phyloP scores from a whole-genome alignment of 768 basidiomycete species.

The Mycena crocata region DNA sequence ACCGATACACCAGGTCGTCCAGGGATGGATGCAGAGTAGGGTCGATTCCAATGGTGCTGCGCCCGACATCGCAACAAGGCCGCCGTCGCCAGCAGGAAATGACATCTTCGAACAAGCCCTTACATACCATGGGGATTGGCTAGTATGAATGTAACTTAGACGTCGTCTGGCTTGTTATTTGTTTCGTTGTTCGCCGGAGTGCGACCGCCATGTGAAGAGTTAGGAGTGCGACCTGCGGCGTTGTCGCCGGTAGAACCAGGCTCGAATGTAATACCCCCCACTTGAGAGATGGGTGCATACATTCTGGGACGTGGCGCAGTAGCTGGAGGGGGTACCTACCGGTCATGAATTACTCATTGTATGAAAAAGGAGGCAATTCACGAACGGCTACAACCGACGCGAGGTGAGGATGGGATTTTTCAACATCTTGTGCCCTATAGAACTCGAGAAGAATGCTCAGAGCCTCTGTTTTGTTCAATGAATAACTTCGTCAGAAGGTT shows the following conservation, averaged over 20 bases:
- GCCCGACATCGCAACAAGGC: conserved; percentile 18
- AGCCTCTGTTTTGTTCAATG: conserved; percentile 58
- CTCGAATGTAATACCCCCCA: conserved; percentile 31
- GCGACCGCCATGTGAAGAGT: conserved; percentile 68
- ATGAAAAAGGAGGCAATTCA: conserved; percentile 24
- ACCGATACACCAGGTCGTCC: conserved; percentile 29
- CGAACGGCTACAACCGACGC: conserved; percentile 62
- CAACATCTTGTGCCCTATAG: conserved; percentile 71
- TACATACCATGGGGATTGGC: conserved; percentile 41
- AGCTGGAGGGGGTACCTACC: conserved; percentile 63
- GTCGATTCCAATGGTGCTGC: conserved; percentile 31
- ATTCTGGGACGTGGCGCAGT: conserved; percentile 40
- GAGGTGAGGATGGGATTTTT: conserved; percentile 60
- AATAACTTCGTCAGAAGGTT: not conserved
- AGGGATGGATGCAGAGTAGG: conserved; percentile 36
- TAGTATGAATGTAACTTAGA: conserved; percentile 28
- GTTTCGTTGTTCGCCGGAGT: conserved; percentile 56
- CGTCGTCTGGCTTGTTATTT: not conserved
- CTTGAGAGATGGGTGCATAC: conserved; percentile 49
- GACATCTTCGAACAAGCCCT: conserved; percentile 28
- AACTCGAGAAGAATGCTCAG: conserved; percentile 78
- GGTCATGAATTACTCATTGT: conserved; percentile 18
- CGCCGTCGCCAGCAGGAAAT: conserved; percentile 14
- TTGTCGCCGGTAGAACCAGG: conserved; percentile 42
- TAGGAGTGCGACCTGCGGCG: conserved; percentile 62